Evolutionary conservation across 2,329 filamentous ascomycete species (phyloP).

Genomic region (Talaromyces sp.): DNA sequence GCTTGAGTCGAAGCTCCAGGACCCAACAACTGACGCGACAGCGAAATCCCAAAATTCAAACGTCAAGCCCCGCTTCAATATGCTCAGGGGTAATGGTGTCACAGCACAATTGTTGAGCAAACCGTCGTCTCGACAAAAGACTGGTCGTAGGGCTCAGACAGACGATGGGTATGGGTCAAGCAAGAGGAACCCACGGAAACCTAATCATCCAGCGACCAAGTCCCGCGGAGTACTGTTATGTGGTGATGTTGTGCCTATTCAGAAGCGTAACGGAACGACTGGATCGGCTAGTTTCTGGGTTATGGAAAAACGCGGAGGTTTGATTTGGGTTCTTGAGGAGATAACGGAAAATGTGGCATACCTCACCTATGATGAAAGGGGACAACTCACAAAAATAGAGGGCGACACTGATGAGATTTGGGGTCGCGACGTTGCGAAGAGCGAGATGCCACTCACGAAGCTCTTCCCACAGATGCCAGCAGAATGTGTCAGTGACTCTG

Average conservation of each 20-base stretch:
- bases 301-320: conserved; percentile 87
- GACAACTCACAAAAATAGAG: conserved; percentile 64
- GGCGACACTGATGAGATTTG: conserved; percentile 86
- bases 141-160: conserved; percentile 51
- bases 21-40: conserved; percentile 55
- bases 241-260: conserved; percentile 96
- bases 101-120: conserved; percentile 87
- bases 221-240: conserved; percentile 88
- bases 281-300: conserved; percentile 97
- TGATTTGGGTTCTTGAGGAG: conserved; percentile 98
- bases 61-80: conserved; percentile 39
- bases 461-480: conserved; percentile 78
- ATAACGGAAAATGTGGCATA: conserved; percentile 90
- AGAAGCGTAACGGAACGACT: conserved; percentile 87
- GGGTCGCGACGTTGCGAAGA: conserved; percentile 65
- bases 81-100: conserved; percentile 65
- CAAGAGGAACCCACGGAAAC: conserved; percentile 52
- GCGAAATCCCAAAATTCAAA: conserved; percentile 29
- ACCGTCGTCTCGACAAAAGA: conserved; percentile 58
- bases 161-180: conserved; percentile 56
- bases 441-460: conserved; percentile 70
- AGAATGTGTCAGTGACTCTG: conserved; percentile 68
- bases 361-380: conserved; percentile 73
- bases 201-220: conserved; percentile 68
- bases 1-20: conserved; percentile 79